A percentile compares a stretch with the other conserved stretches of the same genome.
Conservation (phyloP, 139 green algal genomes). For the Chlorella sp. region DNA sequence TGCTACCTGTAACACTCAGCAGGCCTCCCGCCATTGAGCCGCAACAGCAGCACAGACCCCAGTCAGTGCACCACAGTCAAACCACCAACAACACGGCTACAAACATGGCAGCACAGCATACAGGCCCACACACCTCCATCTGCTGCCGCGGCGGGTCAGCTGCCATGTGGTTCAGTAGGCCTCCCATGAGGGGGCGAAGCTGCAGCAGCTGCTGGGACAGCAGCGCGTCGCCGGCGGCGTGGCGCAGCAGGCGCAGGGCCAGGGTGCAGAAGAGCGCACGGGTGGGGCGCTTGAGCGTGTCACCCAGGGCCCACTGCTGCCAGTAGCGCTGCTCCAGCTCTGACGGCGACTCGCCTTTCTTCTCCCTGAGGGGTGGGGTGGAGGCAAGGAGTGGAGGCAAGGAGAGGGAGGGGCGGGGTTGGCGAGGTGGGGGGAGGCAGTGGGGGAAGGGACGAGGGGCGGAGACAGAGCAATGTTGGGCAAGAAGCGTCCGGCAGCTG, state of each 20-base stretch:
- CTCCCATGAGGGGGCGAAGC: slow-evolving; percentile 50
- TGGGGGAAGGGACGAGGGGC: neutral
- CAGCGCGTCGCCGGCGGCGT: slow-evolving; percentile 39
- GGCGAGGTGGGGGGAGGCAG: neutral
- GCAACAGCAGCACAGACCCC: neutral
- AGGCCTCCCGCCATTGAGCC: no score
- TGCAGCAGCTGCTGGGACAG: slow-evolving; percentile 52
- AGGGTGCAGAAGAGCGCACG: slow-evolving; percentile 61
- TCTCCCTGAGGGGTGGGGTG: neutral
- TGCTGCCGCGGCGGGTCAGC: slow-evolving; percentile 56
- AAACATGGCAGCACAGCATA: no score
- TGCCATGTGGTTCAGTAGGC: slow-evolving; percentile 64
- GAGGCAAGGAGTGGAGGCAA: neutral
- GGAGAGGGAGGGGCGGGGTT: neutral
- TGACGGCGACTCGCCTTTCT: slow-evolving; percentile 25
- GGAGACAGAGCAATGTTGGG: no score
- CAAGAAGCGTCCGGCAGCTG: neutral
- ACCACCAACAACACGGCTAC: no score
- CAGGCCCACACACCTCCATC: slow-evolving; percentile 26
- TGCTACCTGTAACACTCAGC: no score
- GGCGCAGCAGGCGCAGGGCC: slow-evolving; percentile 52
- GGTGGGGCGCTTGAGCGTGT: slow-evolving; percentile 58
- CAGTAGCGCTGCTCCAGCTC: slow-evolving; percentile 18
- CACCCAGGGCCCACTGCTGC: slow-evolving; percentile 46
- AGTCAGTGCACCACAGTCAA: no score